Conservation (phyloP, 345 rosid genomes). For the Euphorbia pulcherrima region DNA sequence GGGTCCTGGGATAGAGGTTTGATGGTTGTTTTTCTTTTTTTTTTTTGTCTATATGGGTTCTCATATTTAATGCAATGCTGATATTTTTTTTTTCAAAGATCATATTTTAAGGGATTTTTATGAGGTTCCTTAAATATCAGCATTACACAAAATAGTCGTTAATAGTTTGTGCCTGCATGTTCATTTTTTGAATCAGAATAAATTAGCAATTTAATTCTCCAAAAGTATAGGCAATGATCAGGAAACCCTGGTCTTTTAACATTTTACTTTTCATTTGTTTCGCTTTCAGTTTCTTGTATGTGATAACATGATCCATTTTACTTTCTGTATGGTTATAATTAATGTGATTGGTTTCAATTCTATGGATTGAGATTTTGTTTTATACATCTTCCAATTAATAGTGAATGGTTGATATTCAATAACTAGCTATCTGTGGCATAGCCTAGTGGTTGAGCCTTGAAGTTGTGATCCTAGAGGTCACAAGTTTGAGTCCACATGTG, state of each 20-base stretch:
- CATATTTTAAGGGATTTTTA: background rate
- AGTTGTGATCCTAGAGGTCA: too few species aligned
- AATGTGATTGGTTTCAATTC: background rate
- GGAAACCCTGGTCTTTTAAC: background rate
- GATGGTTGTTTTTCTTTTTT: background rate
- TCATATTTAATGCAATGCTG: background rate
- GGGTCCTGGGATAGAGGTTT: background rate
- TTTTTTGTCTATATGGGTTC: background rate
- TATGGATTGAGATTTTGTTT: background rate
- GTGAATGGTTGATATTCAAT: background rate
- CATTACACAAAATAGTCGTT: too few species aligned
- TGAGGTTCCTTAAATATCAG: too few species aligned
- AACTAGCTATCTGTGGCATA: background rate
- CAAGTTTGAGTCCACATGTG: too few species aligned
- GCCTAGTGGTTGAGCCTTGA: too few species aligned
- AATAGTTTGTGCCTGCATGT: too few species aligned
- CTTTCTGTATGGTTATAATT: background rate
- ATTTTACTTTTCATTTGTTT: background rate
- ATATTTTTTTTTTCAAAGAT: too few species aligned
- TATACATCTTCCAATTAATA: background rate
- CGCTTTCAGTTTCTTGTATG: too few species aligned
- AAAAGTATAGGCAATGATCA: too few species aligned
- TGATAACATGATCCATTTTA: too few species aligned
- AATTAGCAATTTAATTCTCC: too few species aligned
- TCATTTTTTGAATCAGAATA: too few species aligned